phyloP scores from a whole-genome alignment of 2,329 filamentous ascomycete species.

The Plenodomus lindquistii region DNA sequence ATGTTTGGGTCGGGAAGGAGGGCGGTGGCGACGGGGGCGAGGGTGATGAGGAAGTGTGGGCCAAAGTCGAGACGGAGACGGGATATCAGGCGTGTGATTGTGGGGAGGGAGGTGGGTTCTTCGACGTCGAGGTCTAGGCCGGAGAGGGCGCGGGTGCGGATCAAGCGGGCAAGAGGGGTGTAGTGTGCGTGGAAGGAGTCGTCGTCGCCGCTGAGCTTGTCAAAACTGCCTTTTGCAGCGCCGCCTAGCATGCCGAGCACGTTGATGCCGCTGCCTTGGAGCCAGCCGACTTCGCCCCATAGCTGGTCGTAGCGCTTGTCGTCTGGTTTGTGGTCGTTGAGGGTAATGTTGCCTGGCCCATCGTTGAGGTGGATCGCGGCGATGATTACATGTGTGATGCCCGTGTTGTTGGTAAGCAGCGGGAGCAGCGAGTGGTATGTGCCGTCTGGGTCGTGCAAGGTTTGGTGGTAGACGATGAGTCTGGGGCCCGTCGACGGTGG shows the following conservation, averaged over 20 bases:
- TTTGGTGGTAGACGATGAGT: conserved; percentile 67
- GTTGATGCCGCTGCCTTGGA: conserved; percentile 75
- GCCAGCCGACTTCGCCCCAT: conserved; percentile 74
- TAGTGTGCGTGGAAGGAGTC: conserved; percentile 73
- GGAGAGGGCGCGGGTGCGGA: conserved; percentile 57
- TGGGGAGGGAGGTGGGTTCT: conserved; percentile 70
- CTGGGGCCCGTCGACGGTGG: conserved; percentile 43
- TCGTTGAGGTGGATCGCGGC: conserved; percentile 84
- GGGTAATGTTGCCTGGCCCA: conserved; percentile 66
- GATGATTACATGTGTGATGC: conserved; percentile 80
- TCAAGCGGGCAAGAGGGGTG: conserved; percentile 65
- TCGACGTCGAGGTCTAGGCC: conserved; percentile 58
- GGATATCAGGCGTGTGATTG: conserved; percentile 58
- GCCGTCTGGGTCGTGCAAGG: conserved; percentile 60
- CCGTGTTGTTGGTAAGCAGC: conserved; percentile 61
- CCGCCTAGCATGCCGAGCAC: conserved; percentile 88
- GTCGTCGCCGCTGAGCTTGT: conserved; percentile 47
- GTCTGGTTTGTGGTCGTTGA: conserved; percentile 79
- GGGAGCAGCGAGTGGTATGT: conserved; percentile 65
- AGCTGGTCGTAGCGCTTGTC: conserved; percentile 69
- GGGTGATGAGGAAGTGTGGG: conserved; percentile 71
- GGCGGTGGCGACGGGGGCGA: conserved; percentile 81
- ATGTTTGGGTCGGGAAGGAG: conserved; percentile 56
- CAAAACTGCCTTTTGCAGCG: conserved; percentile 75
- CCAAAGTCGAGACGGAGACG: conserved; percentile 67